Evolutionary conservation across 306 rosid species (phyloP).

Genomic region (Prunus armeniaca): DNA sequence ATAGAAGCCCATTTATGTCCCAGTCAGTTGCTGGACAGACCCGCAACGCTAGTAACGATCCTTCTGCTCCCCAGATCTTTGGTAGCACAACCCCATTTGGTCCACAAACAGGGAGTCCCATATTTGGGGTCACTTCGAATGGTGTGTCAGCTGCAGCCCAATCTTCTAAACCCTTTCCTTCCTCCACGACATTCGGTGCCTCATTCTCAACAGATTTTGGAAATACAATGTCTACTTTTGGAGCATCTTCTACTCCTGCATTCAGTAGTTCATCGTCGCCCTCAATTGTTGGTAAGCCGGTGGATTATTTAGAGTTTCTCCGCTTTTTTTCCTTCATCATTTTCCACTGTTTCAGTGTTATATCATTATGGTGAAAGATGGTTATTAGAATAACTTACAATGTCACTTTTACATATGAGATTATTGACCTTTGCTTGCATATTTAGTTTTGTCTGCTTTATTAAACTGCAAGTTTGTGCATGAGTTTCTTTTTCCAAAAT

Average conservation of each 20-base stretch:
- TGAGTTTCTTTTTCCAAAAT: constrained; percentile 3
- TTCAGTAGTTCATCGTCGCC: constrained; percentile 49
- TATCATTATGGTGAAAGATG: background rate
- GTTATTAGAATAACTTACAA: background rate
- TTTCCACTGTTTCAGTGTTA: background rate
- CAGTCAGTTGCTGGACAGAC: constrained; percentile 67
- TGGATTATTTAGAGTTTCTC: background rate
- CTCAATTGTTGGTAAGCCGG: constrained; percentile 46
- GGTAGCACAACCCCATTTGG: constrained; percentile 80
- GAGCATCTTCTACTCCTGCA: constrained; percentile 66
- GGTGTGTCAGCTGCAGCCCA: constrained; percentile 84
- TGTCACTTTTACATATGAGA: background rate
- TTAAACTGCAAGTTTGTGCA: constrained; percentile 33
- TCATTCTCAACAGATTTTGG: constrained; percentile 76
- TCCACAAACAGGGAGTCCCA: constrained; percentile 53
- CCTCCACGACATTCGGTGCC: constrained; percentile 49
- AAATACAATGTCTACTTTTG: constrained; percentile 58
- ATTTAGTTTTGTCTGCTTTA: background rate
- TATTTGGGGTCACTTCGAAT: constrained; percentile 67
- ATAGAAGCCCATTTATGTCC: constrained; percentile 69
- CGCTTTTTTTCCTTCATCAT: background rate
- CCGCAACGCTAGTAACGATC: constrained; percentile 50
- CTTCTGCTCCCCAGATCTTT: constrained; percentile 75
- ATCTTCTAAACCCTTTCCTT: constrained; percentile 65
- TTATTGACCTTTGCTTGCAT: constrained; percentile 6